Percentiles rank a stretch among this genome's conserved stretches.
Conservation (phyloP, 2,329 filamentous ascomycete genomes). For the Leptographium lundbergii region DNA sequence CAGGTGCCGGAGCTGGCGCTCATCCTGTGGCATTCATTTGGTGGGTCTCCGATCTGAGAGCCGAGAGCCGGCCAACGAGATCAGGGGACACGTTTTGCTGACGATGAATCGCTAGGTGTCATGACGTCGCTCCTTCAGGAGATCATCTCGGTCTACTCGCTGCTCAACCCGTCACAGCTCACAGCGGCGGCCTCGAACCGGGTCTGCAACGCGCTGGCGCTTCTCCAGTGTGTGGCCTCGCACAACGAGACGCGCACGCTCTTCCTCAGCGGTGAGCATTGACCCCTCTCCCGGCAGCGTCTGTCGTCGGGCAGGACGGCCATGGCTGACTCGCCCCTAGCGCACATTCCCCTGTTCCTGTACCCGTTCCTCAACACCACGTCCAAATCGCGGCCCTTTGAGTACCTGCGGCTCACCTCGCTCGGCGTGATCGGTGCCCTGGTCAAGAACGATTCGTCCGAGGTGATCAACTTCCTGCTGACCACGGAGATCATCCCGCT, state of each 20-base stretch:
- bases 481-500: constrained; percentile 98
- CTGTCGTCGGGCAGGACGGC: too few relatives aligned
- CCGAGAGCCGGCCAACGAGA: background rate
- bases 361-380: constrained; percentile 98
- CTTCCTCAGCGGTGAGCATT: constrained; percentile 70
- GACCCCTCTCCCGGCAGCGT: background rate
- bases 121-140: constrained; percentile 97
- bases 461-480: constrained; percentile 97
- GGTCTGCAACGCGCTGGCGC: constrained; percentile 90
- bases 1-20: constrained; percentile 93
- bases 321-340: constrained; percentile 29
- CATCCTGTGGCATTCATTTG: constrained; percentile 97
- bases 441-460: constrained; percentile 96
- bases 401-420: constrained; percentile 91
- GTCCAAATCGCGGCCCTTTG: constrained; percentile 93
- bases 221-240: constrained; percentile 92
- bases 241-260: constrained; percentile 92
- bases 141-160: constrained; percentile 96
- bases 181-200: constrained; percentile 95
- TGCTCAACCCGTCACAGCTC: constrained; percentile 91
- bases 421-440: constrained; percentile 92
- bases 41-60: constrained; percentile 35
- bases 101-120: constrained; percentile 48
- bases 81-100: background rate
- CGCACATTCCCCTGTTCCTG: constrained; percentile 92